Percentiles rank a stretch among this genome's conserved stretches.
These are phyloP conservation scores for Coemansia sp. DNA, from an alignment of 192 early-diverging fungal genomes.

Conservation along the genomic window DNA sequence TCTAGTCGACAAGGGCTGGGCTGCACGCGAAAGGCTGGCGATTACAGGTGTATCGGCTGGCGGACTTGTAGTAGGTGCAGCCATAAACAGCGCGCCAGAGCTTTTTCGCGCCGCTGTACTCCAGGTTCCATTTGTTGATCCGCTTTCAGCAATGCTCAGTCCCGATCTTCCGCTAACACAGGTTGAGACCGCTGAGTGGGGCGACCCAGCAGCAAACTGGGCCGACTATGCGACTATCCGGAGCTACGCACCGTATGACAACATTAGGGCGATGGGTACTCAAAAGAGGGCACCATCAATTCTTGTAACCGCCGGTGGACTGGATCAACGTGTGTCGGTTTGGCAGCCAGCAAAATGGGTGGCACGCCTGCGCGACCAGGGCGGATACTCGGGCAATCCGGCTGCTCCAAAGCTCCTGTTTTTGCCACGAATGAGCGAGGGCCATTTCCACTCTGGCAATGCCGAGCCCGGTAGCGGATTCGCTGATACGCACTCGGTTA, in stretches of 20 bases:
- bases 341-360: conserved; percentile 89
- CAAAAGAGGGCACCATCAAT: conserved; percentile 52
- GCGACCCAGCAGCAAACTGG: conserved; percentile 55
- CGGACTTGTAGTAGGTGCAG: conserved; percentile 69
- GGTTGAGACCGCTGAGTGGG: conserved; percentile 76
- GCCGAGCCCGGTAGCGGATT: neutral
- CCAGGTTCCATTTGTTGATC: conserved; percentile 82
- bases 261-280: conserved; percentile 19
- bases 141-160: conserved; percentile 78
- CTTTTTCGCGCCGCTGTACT: conserved; percentile 71
- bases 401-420: conserved; percentile 21
- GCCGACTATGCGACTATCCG: conserved; percentile 56
- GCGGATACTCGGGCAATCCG: conserved; percentile 9
- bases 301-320: conserved; percentile 70
- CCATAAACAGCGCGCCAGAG: conserved; percentile 60
- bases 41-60: conserved; percentile 74
- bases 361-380: conserved; percentile 60
- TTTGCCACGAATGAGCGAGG: conserved; percentile 17
- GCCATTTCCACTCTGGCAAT: conserved; percentile 28
- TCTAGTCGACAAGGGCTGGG: conserved; percentile 57
- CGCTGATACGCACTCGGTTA: conserved; percentile 22
- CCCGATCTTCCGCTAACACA: conserved; percentile 66
- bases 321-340: conserved; percentile 74
- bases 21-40: conserved; percentile 55
- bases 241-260: conserved; percentile 69